Evolutionary conservation across 2,329 filamentous ascomycete species (phyloP).

Genomic region (Ophiostoma tasmaniense): DNA sequence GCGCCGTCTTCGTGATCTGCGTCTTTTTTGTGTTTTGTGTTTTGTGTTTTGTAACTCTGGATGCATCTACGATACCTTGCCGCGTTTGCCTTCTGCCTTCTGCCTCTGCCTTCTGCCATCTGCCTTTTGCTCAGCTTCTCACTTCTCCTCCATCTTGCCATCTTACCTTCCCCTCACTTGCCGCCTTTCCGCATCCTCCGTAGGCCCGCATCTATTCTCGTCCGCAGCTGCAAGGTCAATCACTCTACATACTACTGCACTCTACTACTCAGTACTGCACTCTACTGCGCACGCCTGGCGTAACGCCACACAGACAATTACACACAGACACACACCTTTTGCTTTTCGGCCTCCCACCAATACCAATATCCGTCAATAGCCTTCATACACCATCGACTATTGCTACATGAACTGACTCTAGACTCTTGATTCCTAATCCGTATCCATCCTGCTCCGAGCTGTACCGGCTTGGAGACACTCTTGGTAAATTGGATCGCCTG

Average conservation of each 20-base stretch:
- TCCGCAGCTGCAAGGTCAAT: conserved; percentile 1
- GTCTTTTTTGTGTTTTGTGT: neutral
- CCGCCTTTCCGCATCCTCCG: neutral
- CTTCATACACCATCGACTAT: neutral
- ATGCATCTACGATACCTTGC: neutral
- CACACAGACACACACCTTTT: neutral
- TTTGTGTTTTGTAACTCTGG: no score
- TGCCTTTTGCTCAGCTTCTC: no score
- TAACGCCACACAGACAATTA: neutral
- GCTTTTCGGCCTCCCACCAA: neutral
- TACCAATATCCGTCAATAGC: neutral
- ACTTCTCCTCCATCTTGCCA: no score
- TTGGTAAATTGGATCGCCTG: neutral
- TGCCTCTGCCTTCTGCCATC: no score
- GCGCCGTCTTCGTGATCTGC: neutral
- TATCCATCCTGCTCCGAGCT: neutral
- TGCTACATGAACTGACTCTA: neutral
- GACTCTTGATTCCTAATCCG: neutral
- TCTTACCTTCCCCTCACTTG: neutral
- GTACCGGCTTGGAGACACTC: neutral
- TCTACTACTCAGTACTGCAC: no score
- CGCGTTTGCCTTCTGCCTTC: neutral
- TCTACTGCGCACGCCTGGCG: neutral
- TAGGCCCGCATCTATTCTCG: neutral
- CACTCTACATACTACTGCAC: neutral